Base-by-base conservation (phyloP, 768 basidiomycete species). In the Psilocybe cyanescens region DNA sequence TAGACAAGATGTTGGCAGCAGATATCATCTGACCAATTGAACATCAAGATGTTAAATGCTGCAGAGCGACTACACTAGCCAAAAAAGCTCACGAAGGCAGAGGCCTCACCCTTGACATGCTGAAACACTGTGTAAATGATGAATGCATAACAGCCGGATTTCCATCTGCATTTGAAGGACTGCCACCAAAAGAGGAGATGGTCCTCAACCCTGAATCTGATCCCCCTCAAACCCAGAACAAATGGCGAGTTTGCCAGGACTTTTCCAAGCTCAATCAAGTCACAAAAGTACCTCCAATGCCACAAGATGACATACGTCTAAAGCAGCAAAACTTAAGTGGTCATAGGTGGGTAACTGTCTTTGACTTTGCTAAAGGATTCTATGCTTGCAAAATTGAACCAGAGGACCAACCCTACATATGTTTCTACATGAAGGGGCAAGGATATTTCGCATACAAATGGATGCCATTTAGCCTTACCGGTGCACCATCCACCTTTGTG, bases 401-500 rank as follows among this genome's bases (percentile, higher is more conserved):
- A 6, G 70, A 64, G 7, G 57, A 64, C 2, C 62, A 65, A 46
- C 72, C 72, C 6, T 75, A 75, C 57, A 64, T 76, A 0, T 67
- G 65, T 3, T 79, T 82, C 60, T 79, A 76, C 41, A 68, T 78
- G 0, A 71, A 73, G 55, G 79, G 78, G 0, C n/a, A 65, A 1
- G 81, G 81, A 0, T 79, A 74, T 50, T 78, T 74, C 47, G 55
- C 59, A 5, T 80, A 78, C 47, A 44, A 55, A 1, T 29, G 70
- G 0, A 79, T 82, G 75, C 79, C 78, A 0, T 80, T 82, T 59
- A 79, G 81, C 0, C 51, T 80, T 0, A 76, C 74, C 0, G 80
- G 77, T 0, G 75, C 76, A 2, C 80, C 79, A 6, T 69, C 76
- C 0, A 70, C 68, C 4, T 81, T 79, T 55, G 68, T 64, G 2